Base-by-base conservation (phyloP, 2,329 filamentous ascomycete species). In the Grosmannia huntii region DNA sequence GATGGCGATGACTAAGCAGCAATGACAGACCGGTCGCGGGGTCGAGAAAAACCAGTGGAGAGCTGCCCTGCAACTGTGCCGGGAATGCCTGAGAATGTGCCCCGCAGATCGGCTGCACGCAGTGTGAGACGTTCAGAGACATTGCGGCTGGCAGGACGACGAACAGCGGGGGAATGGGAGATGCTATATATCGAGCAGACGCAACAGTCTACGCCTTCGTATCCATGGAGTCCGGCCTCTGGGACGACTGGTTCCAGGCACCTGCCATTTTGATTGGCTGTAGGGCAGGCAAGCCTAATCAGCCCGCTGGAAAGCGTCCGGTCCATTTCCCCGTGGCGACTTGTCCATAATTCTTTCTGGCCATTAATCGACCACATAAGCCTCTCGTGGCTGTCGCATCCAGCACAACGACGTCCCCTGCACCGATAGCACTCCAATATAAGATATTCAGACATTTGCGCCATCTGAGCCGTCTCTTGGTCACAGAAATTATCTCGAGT, bases 201-300 rank as follows among this genome's bases (percentile, higher is more conserved):
- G n/a, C 44, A n/a, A 6, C 44, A 48, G n/a, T 21, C 16, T 3
- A 9, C 21, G 6, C 6, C 3, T 9, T 16, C 16, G 41, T n/a
- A 5, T 4, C 19, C 4, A 46, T 19, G 9, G 4, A 19, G 41
- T n/a, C n/a, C n/a, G 14, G 57, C 61, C 61, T 62, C 48, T 63
- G 54, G 57, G 16, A 55, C 28, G 52, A 55, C 50, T 44, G 50
- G 41, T 38, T 50, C 49, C 16, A 33, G 36, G 60, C 62, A 64
- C 61, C 62, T 64, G 62, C 58, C 55, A 10, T 41, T 59, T 63
- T 63, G 60, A 62, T 64, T 64, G 62, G 62, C 58, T 59, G 23
- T 31, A 59, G 48, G 1, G 33, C 27, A n/a, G 33, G 46, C 58
- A 33, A 59, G 41, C 25, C 12, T 19, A 28, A 27, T 33, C 12